These are phyloP conservation scores for Xerocomus potaroensis DNA, from an alignment of 768 basidiomycete species.

Conservation along the genomic window DNA sequence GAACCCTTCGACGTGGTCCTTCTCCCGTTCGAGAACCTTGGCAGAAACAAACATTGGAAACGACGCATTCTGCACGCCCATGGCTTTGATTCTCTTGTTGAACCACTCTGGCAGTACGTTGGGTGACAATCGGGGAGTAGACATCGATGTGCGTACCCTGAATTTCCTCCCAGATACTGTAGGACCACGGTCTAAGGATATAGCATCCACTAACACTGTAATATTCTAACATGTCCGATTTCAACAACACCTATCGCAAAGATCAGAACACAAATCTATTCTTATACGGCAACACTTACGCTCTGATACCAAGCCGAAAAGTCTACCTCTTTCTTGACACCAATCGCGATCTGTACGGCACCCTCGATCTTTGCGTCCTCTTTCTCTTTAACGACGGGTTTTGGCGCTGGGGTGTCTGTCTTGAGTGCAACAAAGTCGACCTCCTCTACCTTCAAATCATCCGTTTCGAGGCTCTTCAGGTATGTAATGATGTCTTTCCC, in stretches of 20 bases:
- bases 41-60: constrained; percentile 98
- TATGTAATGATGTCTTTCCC: constrained; percentile 73
- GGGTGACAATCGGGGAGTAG: not conserved
- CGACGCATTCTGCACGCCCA: constrained; percentile 95
- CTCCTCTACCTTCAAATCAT: constrained; percentile 59
- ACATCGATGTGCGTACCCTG: constrained; percentile 52
- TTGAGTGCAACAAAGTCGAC: constrained; percentile 69
- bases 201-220: constrained; percentile 99
- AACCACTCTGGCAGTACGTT: constrained; percentile 73
- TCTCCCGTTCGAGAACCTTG: constrained; percentile 92
- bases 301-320: constrained; percentile 94
- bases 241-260: constrained; percentile 76
- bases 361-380: constrained; percentile 82
- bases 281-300: constrained; percentile 40
- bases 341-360: constrained; percentile 88
- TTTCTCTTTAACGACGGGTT: constrained; percentile 50
- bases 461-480: constrained; percentile 66
- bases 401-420: constrained; percentile 36
- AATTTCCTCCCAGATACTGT: constrained; percentile 94
- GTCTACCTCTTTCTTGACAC: constrained; percentile 93
- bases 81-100: constrained; percentile 84
- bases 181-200: constrained; percentile 97
- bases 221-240: constrained; percentile 99
- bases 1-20: constrained; percentile 98
- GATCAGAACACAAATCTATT: constrained; percentile 4